A percentile compares a stretch with the other conserved stretches of the same genome.
phyloP scores from a whole-genome alignment of 2,329 filamentous ascomycete genomes.

The Zymoseptoria tritici region DNA sequence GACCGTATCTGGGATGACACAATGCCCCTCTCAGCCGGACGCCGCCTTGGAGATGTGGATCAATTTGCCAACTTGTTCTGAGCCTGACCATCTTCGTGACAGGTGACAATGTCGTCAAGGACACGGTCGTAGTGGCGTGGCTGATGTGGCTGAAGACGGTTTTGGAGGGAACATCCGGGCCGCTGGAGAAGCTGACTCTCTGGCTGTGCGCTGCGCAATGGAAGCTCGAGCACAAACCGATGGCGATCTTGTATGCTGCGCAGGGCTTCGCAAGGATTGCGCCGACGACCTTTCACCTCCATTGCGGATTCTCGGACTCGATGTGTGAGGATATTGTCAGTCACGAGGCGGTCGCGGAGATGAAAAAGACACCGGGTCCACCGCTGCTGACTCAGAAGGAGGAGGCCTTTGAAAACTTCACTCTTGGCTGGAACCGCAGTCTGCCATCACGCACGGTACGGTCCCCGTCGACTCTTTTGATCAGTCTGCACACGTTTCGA shows the following conservation, averaged over 20 bases:
- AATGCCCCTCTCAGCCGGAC: neutral
- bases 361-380: neutral
- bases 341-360: slow-evolving; percentile 1
- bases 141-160: slow-evolving; percentile 3
- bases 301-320: slow-evolving; percentile 6
- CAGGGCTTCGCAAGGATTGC: slow-evolving; percentile 6
- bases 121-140: neutral
- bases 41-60: neutral
- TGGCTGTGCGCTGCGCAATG: slow-evolving; percentile 1
- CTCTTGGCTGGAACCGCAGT: neutral
- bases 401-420: neutral
- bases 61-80: neutral
- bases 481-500: neutral
- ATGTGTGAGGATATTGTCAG: slow-evolving; percentile 2
- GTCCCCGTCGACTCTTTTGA: neutral
- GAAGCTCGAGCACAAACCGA: slow-evolving; percentile 1
- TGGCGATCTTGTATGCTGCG: slow-evolving; percentile 6
- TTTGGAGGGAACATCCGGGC: neutral
- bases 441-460: neutral
- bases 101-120: neutral
- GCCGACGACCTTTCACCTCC: slow-evolving; percentile 5
- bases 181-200: slow-evolving; percentile 1
- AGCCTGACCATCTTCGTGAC: slow-evolving; percentile 1
- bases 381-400: neutral
- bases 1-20: neutral